These are phyloP conservation scores for Phyllosticta citribraziliensis DNA, from an alignment of 2,329 filamentous ascomycete genomes.

Conservation along the genomic window DNA sequence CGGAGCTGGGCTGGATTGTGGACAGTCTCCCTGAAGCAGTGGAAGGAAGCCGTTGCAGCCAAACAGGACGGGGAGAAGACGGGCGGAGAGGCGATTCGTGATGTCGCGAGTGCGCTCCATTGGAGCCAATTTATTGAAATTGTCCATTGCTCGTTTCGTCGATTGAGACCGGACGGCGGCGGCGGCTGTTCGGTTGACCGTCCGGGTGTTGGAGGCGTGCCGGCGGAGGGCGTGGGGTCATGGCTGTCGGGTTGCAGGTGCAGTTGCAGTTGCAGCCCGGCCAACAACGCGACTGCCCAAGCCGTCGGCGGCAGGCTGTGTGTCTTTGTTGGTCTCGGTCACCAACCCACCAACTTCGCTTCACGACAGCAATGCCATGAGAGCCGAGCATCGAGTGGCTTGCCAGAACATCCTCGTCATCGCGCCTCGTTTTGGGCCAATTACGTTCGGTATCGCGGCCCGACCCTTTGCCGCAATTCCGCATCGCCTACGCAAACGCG, in stretches of 20 bases:
- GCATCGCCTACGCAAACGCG: not conserved
- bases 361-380: not conserved
- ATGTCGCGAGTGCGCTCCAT: not conserved
- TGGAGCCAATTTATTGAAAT: not conserved
- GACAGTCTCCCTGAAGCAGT: conserved; percentile 1
- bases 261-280: not conserved
- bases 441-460: not conserved
- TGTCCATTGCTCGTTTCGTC: not conserved
- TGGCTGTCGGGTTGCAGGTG: not conserved
- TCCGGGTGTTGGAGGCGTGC: not conserved
- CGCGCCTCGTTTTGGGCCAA: not conserved
- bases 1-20: not conserved
- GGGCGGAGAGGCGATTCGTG: not conserved
- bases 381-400: not conserved
- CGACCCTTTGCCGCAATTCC: not conserved
- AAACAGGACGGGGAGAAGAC: conserved; percentile 2
- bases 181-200: not conserved
- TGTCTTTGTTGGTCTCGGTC: not conserved
- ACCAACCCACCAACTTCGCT: not conserved
- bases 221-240: not conserved
- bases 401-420: not conserved
- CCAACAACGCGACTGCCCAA: not conserved
- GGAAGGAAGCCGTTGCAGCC: conserved; percentile 9
- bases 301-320: not conserved
- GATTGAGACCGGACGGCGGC: not conserved